These are phyloP conservation scores for Macrophomina pseudophaseolina DNA, from an alignment of 2,329 filamentous ascomycete genomes.

Conservation along the genomic window DNA sequence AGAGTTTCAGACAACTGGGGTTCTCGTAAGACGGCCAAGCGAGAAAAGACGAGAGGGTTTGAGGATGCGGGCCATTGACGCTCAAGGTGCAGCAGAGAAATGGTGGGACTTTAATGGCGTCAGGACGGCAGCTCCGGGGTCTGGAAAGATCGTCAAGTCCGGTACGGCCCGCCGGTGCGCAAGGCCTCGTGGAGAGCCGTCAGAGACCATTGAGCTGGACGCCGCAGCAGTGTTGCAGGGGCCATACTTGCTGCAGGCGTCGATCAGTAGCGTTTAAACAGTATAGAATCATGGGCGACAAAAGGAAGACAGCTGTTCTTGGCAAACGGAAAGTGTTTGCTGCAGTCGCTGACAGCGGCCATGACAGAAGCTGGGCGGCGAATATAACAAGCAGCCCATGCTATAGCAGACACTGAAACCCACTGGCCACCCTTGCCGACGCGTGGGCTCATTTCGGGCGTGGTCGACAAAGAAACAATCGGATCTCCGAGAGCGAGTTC, in stretches of 20 bases:
- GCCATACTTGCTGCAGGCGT: neutral
- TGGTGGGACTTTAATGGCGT: conserved; percentile 12
- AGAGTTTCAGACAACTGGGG: conserved; percentile 19
- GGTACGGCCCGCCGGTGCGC: conserved; percentile 13
- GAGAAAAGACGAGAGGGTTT: conserved; percentile 8
- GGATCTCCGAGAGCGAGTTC: neutral
- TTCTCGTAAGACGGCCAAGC: conserved; percentile 19
- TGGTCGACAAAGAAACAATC: conserved; percentile 11
- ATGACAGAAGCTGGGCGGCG: neutral
- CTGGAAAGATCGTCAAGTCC: conserved; percentile 3
- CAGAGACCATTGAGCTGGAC: neutral
- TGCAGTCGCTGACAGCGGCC: neutral
- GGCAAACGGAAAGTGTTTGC: conserved; percentile 9
- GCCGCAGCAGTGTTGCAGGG: conserved; percentile 12
- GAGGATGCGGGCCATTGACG: conserved; percentile 10
- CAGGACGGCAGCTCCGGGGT: conserved; percentile 8
- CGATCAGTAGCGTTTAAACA: conserved; percentile 4
- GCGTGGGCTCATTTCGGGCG: conserved; percentile 17
- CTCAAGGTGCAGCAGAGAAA: conserved; percentile 13
- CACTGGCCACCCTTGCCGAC: conserved; percentile 15
- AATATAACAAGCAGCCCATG: conserved; percentile 4
- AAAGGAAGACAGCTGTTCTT: neutral
- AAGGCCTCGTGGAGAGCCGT: conserved; percentile 8
- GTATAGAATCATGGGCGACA: neutral
- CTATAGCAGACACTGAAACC: conserved; percentile 21